A percentile compares a stretch with the other conserved stretches of the same genome.
phyloP scores from a whole-genome alignment of 2,329 filamentous ascomycete species.

The Apiospora aurea region DNA sequence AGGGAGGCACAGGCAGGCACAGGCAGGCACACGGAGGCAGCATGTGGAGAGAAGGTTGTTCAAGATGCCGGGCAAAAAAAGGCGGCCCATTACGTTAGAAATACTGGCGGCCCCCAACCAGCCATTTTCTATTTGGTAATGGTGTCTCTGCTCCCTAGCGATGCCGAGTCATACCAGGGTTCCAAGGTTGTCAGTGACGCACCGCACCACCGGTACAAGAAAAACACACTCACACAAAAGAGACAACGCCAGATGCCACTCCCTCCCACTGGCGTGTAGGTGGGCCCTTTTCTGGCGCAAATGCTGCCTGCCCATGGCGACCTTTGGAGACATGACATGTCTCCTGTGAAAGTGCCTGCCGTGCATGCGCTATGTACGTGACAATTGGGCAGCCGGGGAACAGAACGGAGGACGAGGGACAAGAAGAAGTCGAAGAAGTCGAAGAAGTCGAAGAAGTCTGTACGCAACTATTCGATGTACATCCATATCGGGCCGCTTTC shows the following conservation, averaged over 20 bases:
- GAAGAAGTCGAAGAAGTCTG: too few relatives aligned
- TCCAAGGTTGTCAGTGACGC: constrained; percentile 22
- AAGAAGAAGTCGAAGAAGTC: too few relatives aligned
- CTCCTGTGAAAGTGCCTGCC: too few relatives aligned
- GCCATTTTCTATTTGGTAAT: constrained; percentile 21
- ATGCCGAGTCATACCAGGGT: constrained; percentile 21
- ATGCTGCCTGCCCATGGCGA: too few relatives aligned
- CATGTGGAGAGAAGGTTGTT: constrained; percentile 23
- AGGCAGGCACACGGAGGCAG: too few relatives aligned
- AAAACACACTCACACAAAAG: too few relatives aligned
- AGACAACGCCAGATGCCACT: background rate
- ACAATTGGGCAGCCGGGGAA: too few relatives aligned
- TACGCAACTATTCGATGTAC: too few relatives aligned
- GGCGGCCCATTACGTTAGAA: constrained; percentile 22
- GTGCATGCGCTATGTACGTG: too few relatives aligned
- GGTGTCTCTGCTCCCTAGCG: background rate
- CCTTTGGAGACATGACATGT: background rate
- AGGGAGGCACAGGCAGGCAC: background rate
- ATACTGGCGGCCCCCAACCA: background rate
- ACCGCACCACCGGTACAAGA: background rate
- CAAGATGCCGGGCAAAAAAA: background rate
- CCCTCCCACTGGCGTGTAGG: background rate
- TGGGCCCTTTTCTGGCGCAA: background rate
- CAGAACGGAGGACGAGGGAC: too few relatives aligned
- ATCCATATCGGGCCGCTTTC: too few relatives aligned